These are phyloP conservation scores for Neofusicoccum kwambonambiense DNA, from an alignment of 2,329 filamentous ascomycete genomes.

Conservation along the genomic window DNA sequence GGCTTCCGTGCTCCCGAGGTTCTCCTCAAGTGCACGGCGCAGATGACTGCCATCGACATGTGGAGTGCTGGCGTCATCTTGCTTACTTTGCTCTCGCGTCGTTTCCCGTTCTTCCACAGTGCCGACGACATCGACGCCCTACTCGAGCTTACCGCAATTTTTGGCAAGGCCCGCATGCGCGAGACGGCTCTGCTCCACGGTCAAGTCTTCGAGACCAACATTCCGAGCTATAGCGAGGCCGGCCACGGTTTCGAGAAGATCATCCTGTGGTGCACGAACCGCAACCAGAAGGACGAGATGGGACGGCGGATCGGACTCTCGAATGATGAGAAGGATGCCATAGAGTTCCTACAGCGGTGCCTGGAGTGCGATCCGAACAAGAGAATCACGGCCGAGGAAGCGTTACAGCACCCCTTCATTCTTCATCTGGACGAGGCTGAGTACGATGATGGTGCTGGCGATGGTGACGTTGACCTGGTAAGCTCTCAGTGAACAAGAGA, in stretches of 20 bases:
- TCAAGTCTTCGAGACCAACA: conserved; percentile 86
- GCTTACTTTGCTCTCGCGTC: conserved; percentile 84
- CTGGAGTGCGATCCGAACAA: conserved; percentile 74
- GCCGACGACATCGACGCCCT: conserved; percentile 97
- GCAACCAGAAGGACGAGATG: conserved; percentile 60
- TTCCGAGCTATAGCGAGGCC: conserved; percentile 81
- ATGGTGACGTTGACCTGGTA: conserved; percentile 12
- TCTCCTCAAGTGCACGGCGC: conserved; percentile 92
- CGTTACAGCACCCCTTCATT: conserved; percentile 71
- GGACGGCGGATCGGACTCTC: conserved; percentile 51
- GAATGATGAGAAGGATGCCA: conserved; percentile 68
- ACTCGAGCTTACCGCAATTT: conserved; percentile 96
- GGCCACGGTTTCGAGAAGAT: conserved; percentile 92
- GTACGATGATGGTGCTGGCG: neutral
- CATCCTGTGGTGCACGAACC: conserved; percentile 88
- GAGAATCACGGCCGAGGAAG: conserved; percentile 50
- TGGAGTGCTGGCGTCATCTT: conserved; percentile 98
- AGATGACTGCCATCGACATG: conserved; percentile 88
- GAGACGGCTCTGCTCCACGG: conserved; percentile 80
- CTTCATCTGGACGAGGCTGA: conserved; percentile 26
- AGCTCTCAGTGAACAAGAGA: neutral
- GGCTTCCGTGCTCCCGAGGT: conserved; percentile 97
- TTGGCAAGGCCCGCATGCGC: conserved; percentile 82
- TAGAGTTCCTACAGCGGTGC: conserved; percentile 69
- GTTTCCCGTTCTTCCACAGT: conserved; percentile 98